Conservation (phyloP, 1,284 basidiomycete species). For the Amylostereum areolatum region DNA sequence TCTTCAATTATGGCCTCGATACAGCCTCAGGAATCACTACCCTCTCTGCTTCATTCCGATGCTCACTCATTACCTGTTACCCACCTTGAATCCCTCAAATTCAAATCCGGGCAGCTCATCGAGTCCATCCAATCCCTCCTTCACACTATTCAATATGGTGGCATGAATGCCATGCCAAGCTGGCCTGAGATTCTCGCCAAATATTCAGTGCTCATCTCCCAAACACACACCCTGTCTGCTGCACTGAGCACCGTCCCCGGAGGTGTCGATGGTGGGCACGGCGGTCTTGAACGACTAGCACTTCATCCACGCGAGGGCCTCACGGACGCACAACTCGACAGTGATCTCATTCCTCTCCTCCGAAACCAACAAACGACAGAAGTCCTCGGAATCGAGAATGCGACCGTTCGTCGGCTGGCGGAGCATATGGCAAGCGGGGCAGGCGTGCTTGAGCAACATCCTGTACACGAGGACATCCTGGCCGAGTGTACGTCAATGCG, state of each 20-base stretch:
- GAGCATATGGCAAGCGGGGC: constrained; percentile 50
- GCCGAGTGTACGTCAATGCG: constrained; percentile 60
- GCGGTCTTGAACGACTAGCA: constrained; percentile 51
- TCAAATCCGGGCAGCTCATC: constrained; percentile 69
- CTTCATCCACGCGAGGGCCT: constrained; percentile 55
- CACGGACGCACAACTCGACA: constrained; percentile 61
- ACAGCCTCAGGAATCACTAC: no score
- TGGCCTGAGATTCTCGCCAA: constrained; percentile 81
- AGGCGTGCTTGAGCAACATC: constrained; percentile 7
- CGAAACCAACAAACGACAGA: constrained; percentile 73
- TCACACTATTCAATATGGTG: constrained; percentile 52
- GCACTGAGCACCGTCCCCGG: constrained; percentile 32
- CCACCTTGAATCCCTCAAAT: constrained; percentile 68
- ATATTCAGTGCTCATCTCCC: constrained; percentile 75
- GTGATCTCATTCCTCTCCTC: constrained; percentile 62
- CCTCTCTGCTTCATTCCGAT: no score
- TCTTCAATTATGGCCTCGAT: no score
- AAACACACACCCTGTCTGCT: constrained; percentile 67
- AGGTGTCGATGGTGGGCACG: constrained; percentile 26
- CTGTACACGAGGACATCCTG: constrained; percentile 56
- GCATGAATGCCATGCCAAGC: constrained; percentile 51
- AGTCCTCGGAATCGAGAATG: constrained; percentile 61
- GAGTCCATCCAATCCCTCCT: constrained; percentile 65
- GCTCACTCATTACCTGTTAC: constrained; percentile 14
- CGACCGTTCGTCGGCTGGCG: constrained; percentile 59